Conservation (phyloP, 306 rosid genomes). For the Malus fusca region DNA sequence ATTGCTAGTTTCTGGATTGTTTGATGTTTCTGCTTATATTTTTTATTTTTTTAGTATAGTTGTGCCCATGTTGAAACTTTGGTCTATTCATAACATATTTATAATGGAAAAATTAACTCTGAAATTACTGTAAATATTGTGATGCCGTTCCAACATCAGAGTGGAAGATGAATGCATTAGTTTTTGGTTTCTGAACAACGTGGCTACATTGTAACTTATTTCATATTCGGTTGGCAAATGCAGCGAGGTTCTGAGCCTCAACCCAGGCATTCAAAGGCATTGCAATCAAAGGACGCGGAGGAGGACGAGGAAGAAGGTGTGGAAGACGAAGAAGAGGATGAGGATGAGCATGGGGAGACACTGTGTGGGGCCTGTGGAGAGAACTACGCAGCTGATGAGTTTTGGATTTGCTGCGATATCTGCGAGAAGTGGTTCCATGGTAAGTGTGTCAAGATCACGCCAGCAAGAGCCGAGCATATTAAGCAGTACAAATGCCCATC, state of each 20-base stretch:
- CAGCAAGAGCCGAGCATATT: constrained; percentile 72
- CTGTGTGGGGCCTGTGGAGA: constrained; percentile 79
- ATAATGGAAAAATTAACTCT: neutral
- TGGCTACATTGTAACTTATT: neutral
- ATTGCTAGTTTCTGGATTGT: neutral
- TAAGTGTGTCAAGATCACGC: constrained; percentile 82
- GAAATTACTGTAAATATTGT: neutral
- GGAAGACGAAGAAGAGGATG: constrained; percentile 55
- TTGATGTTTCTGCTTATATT: neutral
- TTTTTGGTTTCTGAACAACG: neutral
- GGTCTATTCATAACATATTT: neutral
- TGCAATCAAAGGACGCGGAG: constrained; percentile 37
- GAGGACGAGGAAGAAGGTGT: constrained; percentile 44
- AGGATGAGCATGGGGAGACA: constrained; percentile 70
- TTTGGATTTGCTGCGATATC: constrained; percentile 81
- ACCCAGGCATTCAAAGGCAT: constrained; percentile 32
- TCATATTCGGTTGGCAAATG: constrained; percentile 22
- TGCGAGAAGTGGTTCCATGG: constrained; percentile 96
- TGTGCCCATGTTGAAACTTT: neutral
- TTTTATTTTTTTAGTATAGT: neutral
- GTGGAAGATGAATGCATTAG: neutral
- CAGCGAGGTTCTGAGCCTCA: constrained; percentile 59
- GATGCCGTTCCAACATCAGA: neutral
- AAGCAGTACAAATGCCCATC: constrained; percentile 87
- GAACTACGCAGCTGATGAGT: constrained; percentile 60